These are phyloP conservation scores for Schizophyllum commune DNA, from an alignment of 1,284 basidiomycete species.

Conservation along the genomic window DNA sequence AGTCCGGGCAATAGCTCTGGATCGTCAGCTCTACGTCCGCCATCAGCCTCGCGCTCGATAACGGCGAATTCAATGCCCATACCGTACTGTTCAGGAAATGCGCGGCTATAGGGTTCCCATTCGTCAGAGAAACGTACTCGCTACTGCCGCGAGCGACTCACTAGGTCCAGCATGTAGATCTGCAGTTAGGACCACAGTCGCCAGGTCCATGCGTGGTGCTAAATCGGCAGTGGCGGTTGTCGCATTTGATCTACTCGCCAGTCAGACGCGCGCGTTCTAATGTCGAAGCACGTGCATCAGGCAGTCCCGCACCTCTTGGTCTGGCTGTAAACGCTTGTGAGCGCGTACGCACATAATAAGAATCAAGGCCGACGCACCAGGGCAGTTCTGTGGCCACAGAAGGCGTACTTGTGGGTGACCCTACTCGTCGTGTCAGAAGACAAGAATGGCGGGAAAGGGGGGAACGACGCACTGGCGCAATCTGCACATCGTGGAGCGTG, in stretches of 20 bases:
- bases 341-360: not conserved
- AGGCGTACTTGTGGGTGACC: conserved; percentile 47
- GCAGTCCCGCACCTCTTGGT: conserved; percentile 24
- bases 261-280: conserved; percentile 2
- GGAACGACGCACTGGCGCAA: conserved; percentile 43
- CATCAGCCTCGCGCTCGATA: not conserved
- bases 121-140: conserved; percentile 9
- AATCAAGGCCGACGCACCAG: conserved; percentile 33
- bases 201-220: conserved; percentile 47
- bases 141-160: conserved; percentile 28
- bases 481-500: conserved; percentile 41
- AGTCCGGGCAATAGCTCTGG: not conserved
- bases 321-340: conserved; percentile 32
- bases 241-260: conserved; percentile 38
- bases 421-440: conserved; percentile 21
- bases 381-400: conserved; percentile 48
- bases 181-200: conserved; percentile 52
- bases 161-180: conserved; percentile 70
- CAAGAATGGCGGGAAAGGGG: conserved; percentile 9
- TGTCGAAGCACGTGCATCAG: not conserved
- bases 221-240: conserved; percentile 60
- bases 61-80: not conserved
- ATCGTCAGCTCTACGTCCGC: not conserved
- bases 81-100: conserved; percentile 50
- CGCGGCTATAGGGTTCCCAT: conserved; percentile 36